Evolutionary conservation across 768 basidiomycete species (phyloP).

Genomic region (Mycena belliarum): DNA sequence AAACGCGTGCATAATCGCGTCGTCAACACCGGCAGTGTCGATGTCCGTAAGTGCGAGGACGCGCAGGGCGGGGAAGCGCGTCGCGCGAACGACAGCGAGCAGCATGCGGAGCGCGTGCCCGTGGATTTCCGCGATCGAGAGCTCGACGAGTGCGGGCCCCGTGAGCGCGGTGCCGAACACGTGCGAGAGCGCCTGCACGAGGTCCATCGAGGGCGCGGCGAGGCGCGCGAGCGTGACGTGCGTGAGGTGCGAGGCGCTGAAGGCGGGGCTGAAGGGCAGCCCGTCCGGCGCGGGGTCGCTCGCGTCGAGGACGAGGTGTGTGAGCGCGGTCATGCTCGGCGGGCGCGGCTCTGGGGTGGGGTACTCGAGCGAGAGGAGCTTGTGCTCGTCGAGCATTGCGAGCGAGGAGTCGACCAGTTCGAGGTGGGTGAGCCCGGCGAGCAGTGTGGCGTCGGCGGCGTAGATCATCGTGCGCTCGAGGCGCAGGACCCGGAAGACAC

Average conservation of each 20-base stretch:
- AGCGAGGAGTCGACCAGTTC: constrained; percentile 13
- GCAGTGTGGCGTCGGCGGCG: constrained; percentile 10
- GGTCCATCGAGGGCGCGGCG: constrained; percentile 16
- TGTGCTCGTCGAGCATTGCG: constrained; percentile 18
- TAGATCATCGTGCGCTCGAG: constrained; percentile 19
- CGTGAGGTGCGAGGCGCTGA: constrained; percentile 12
- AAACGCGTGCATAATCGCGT: not conserved
- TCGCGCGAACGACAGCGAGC: constrained; percentile 7
- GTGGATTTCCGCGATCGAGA: constrained; percentile 11
- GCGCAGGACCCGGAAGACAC: constrained; percentile 3
- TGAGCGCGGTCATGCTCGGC: constrained; percentile 10
- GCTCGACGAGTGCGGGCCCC: not conserved
- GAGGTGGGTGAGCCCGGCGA: constrained; percentile 4
- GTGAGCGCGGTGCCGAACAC: constrained; percentile 14
- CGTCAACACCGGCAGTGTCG: constrained; percentile 13
- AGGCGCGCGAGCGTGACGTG: constrained; percentile 9
- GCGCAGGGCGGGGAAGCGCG: constrained; percentile 1
- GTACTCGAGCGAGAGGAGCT: constrained; percentile 13
- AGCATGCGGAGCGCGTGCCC: constrained; percentile 19
- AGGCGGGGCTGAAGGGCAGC: constrained; percentile 8
- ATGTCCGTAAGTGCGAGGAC: constrained; percentile 4
- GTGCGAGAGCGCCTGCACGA: constrained; percentile 19
- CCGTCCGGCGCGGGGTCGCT: constrained; percentile 9
- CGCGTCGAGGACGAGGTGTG: constrained; percentile 7
- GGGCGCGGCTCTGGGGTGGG: constrained; percentile 7